phyloP scores from a whole-genome alignment of 345 rosid genomes.

The Camelina hispida region DNA sequence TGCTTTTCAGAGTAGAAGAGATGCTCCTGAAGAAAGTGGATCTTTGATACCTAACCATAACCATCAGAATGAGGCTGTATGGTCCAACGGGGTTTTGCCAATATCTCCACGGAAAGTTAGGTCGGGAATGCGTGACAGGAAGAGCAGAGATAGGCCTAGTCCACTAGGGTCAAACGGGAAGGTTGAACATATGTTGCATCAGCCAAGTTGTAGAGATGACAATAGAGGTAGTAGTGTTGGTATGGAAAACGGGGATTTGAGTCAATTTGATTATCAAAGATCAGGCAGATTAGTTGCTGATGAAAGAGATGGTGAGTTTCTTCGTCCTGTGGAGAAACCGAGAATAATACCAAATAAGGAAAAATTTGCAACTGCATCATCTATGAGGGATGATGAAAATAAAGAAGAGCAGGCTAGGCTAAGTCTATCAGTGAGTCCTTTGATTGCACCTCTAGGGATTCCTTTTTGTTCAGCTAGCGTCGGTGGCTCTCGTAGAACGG shows the following conservation, averaged over 20 bases:
- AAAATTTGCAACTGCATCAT: constrained; percentile 43
- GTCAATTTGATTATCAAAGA: constrained; percentile 69
- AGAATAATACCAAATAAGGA: constrained; percentile 47
- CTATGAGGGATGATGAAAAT: constrained; percentile 55
- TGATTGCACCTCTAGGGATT: constrained; percentile 82
- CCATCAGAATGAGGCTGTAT: constrained; percentile 58
- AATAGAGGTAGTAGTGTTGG: constrained; percentile 52
- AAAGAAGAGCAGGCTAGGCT: constrained; percentile 55
- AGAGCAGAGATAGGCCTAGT: constrained; percentile 79
- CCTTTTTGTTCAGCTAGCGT: constrained; percentile 71
- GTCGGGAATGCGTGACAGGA: constrained; percentile 74
- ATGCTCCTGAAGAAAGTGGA: constrained; percentile 53
- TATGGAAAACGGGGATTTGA: constrained; percentile 73
- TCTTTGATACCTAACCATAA: constrained; percentile 61
- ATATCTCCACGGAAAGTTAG: constrained; percentile 57
- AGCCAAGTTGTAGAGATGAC: constrained; percentile 57
- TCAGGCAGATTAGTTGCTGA: constrained; percentile 61
- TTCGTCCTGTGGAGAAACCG: constrained; percentile 47
- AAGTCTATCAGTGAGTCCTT: constrained; percentile 54
- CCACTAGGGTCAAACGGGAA: constrained; percentile 88
- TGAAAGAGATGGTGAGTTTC: constrained; percentile 60
- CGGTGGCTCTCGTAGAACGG: constrained; percentile 61
- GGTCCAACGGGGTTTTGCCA: constrained; percentile 88
- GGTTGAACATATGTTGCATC: constrained; percentile 63
- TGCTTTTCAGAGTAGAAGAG: constrained; percentile 53